These are phyloP conservation scores for Talaromyces albobiverticillius DNA, from an alignment of 2,329 filamentous ascomycete genomes.

Conservation along the genomic window DNA sequence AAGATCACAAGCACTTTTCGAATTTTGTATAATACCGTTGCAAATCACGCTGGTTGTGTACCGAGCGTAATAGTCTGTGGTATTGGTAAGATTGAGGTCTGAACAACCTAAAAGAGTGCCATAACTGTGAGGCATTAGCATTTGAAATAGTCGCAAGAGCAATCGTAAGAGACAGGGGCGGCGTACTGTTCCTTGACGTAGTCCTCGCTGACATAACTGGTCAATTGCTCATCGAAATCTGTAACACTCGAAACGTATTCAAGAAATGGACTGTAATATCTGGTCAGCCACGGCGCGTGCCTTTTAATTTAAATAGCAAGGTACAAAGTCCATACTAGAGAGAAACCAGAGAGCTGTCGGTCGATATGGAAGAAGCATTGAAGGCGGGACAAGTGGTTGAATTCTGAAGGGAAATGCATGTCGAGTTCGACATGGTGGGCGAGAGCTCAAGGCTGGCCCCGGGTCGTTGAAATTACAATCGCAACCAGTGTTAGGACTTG, in stretches of 20 bases:
- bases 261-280: slow-evolving; percentile 70
- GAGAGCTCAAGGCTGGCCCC: no score
- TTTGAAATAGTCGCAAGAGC: not conserved
- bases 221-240: slow-evolving; percentile 75
- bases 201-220: slow-evolving; percentile 66
- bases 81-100: slow-evolving; percentile 72
- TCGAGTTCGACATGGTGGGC: slow-evolving; percentile 36
- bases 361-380: slow-evolving; percentile 66
- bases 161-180: not conserved
- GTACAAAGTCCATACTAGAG: slow-evolving; percentile 58
- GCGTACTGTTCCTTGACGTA: slow-evolving; percentile 77
- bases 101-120: slow-evolving; percentile 76
- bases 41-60: slow-evolving; percentile 91
- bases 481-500: not conserved
- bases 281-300: slow-evolving; percentile 25
- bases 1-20: slow-evolving; percentile 66
- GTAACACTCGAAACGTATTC: slow-evolving; percentile 70
- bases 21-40: slow-evolving; percentile 91
- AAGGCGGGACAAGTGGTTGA: slow-evolving; percentile 73
- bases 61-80: slow-evolving; percentile 80
- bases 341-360: slow-evolving; percentile 54
- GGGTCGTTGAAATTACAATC: not conserved
- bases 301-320: not conserved
- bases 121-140: slow-evolving; percentile 61
- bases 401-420: slow-evolving; percentile 66